Conservation (phyloP, 352 stramenopile species). For the Pythium dissimile region DNA sequence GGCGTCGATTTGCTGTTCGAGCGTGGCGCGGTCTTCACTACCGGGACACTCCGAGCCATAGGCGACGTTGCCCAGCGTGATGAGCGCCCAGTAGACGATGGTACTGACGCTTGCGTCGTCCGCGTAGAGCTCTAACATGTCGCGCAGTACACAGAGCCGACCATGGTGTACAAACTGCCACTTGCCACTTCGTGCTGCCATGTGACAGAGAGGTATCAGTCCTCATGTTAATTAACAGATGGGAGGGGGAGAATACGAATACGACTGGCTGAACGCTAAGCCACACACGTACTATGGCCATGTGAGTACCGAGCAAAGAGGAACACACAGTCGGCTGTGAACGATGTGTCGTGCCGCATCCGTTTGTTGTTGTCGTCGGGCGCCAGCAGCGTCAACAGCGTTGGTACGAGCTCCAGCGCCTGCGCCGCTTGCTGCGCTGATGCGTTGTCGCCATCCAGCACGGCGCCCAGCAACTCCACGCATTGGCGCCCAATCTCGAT, state of each 20-base stretch:
- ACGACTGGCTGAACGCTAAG: background rate
- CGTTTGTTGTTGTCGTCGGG: slow-evolving; percentile 17
- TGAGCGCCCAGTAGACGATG: slow-evolving; percentile 55
- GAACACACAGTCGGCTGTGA: slow-evolving; percentile 49
- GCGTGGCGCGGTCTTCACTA: slow-evolving; percentile 11
- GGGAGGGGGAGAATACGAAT: too few relatives aligned
- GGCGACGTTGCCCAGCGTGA: slow-evolving; percentile 52
- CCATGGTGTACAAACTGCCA: slow-evolving; percentile 37
- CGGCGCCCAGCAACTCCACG: slow-evolving; percentile 11
- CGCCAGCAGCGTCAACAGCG: slow-evolving; percentile 21
- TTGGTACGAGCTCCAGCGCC: slow-evolving; percentile 3
- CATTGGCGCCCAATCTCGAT: background rate
- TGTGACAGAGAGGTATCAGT: background rate
- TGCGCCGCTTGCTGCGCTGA: slow-evolving; percentile 16
- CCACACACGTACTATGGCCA: slow-evolving; percentile 44
- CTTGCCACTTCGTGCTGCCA: slow-evolving; percentile 17
- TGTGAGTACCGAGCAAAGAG: slow-evolving; percentile 53
- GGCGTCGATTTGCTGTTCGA: slow-evolving; percentile 17
- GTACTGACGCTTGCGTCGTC: slow-evolving; percentile 26
- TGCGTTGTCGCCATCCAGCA: slow-evolving; percentile 12
- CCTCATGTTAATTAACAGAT: too few relatives aligned
- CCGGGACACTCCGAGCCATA: slow-evolving; percentile 29
- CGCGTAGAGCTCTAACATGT: slow-evolving; percentile 32
- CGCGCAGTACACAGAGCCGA: slow-evolving; percentile 36
- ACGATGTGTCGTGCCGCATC: slow-evolving; percentile 27